Conservation (phyloP, 2,329 filamentous ascomycete species). For the Fusarium papillatum region DNA sequence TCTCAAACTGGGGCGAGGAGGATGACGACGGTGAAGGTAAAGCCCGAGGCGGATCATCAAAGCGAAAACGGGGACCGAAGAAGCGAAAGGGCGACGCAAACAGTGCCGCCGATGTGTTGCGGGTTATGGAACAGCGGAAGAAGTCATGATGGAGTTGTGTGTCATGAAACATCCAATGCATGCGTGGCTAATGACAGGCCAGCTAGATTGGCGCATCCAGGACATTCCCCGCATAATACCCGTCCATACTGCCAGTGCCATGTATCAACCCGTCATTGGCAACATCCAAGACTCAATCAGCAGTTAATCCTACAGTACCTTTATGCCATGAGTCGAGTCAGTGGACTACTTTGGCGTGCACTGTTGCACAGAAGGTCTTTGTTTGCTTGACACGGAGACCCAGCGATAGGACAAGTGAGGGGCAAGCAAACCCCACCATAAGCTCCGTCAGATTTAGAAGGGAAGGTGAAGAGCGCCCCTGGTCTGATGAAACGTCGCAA, state of each 20-base stretch:
- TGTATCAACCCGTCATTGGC: not conserved
- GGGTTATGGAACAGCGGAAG: slow-evolving; percentile 77
- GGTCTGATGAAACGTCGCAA: slow-evolving; percentile 33
- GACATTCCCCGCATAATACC: not conserved
- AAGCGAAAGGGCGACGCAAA: slow-evolving; percentile 86
- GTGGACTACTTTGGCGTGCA: slow-evolving; percentile 19
- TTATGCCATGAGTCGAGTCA: slow-evolving; percentile 4
- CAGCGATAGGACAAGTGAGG: slow-evolving; percentile 28
- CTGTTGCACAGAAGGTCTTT: not conserved
- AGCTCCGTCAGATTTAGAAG: slow-evolving; percentile 22
- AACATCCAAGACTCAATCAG: not conserved
- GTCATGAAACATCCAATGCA: slow-evolving; percentile 25
- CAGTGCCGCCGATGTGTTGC: slow-evolving; percentile 83
- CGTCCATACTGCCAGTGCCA: not conserved
- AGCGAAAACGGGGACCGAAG: slow-evolving; percentile 79
- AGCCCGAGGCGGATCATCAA: slow-evolving; percentile 61
- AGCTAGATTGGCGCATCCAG: slow-evolving; percentile 12
- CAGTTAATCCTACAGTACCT: not conserved
- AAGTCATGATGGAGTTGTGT: slow-evolving; percentile 39
- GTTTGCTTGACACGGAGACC: slow-evolving; percentile 1
- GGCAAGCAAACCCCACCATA: slow-evolving; percentile 36
- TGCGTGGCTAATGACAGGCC: not conserved
- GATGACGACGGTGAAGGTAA: slow-evolving; percentile 61
- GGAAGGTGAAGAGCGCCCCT: slow-evolving; percentile 13
- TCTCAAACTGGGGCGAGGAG: slow-evolving; percentile 74